phyloP scores from a whole-genome alignment of 2,329 filamentous ascomycete genomes.

The Didymella pinodella region DNA sequence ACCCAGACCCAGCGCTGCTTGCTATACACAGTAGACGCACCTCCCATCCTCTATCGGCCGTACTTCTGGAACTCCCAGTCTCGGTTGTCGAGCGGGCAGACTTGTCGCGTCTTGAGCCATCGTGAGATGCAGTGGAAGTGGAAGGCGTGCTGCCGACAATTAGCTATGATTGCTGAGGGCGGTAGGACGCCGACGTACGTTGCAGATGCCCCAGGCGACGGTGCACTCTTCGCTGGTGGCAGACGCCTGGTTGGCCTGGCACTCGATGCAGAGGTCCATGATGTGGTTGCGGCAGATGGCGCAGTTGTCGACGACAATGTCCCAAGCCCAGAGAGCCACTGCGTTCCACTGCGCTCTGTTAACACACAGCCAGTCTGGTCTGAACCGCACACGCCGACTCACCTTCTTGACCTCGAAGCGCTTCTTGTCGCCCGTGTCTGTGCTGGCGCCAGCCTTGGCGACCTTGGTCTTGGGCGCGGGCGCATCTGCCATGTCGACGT shows the following conservation, averaged over 20 bases:
- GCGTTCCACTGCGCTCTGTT: slow-evolving; percentile 82
- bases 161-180: slow-evolving; percentile 37
- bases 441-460: slow-evolving; percentile 61
- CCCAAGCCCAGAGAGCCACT: slow-evolving; percentile 98
- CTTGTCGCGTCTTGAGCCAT: slow-evolving; percentile 99
- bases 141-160: slow-evolving; percentile 82
- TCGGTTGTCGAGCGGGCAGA: slow-evolving; percentile 95
- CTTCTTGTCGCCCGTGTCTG: slow-evolving; percentile 74
- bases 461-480: slow-evolving; percentile 63
- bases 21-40: slow-evolving; percentile 13
- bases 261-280: slow-evolving; percentile 99
- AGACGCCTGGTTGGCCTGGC: slow-evolving; percentile 97
- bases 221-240: slow-evolving; percentile 98
- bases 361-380: slow-evolving; percentile 20
- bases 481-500: slow-evolving; percentile 96
- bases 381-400: slow-evolving; percentile 31
- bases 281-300: slow-evolving; percentile 99
- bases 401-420: slow-evolving; percentile 99
- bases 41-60: slow-evolving; percentile 63
- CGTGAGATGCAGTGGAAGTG: slow-evolving; percentile 99
- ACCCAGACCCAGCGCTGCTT: slow-evolving; percentile 26
- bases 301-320: slow-evolving; percentile 99
- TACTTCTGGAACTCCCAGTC: slow-evolving; percentile 99
- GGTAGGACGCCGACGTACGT: slow-evolving; percentile 67
- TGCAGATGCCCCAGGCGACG: slow-evolving; percentile 98